These are phyloP conservation scores for Albophoma yamanashiensis DNA, from an alignment of 2,329 filamentous ascomycete species.

Conservation along the genomic window DNA sequence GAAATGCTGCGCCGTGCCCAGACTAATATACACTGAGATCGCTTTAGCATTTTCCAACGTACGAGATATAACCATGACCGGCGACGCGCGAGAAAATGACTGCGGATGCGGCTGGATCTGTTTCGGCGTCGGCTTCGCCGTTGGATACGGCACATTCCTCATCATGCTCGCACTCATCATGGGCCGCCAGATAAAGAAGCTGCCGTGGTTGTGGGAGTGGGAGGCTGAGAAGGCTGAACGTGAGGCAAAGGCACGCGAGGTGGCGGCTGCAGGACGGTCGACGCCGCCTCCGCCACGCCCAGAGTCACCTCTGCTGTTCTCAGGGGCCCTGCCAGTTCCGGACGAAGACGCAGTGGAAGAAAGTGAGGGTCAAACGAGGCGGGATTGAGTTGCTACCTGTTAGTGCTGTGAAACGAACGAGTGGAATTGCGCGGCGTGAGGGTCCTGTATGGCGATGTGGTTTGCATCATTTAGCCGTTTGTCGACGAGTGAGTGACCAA, in stretches of 20 bases:
- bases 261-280: not conserved
- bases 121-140: not conserved
- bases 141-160: conserved; percentile 1
- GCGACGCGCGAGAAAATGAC: not conserved
- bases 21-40: not conserved
- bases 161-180: conserved; percentile 1
- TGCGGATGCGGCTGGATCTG: not conserved
- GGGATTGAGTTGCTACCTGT: not conserved
- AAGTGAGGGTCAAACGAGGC: not conserved
- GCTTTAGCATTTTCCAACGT: not conserved
- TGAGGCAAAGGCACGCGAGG: not conserved
- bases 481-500: not conserved
- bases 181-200: conserved; percentile 1
- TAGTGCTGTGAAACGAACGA: not conserved
- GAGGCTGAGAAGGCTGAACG: not conserved
- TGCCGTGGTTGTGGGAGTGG: conserved; percentile 4
- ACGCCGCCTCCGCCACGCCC: not conserved
- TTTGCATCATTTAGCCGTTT: not conserved
- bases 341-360: not conserved
- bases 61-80: not conserved
- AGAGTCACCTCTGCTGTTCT: not conserved
- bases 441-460: not conserved
- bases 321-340: not conserved
- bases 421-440: not conserved
- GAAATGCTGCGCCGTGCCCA: not conserved